Percentiles rank a stretch among this genome's conserved stretches.
These are phyloP conservation scores for Citropsis articulata DNA, from an alignment of 345 rosid genomes.

Conservation along the genomic window DNA sequence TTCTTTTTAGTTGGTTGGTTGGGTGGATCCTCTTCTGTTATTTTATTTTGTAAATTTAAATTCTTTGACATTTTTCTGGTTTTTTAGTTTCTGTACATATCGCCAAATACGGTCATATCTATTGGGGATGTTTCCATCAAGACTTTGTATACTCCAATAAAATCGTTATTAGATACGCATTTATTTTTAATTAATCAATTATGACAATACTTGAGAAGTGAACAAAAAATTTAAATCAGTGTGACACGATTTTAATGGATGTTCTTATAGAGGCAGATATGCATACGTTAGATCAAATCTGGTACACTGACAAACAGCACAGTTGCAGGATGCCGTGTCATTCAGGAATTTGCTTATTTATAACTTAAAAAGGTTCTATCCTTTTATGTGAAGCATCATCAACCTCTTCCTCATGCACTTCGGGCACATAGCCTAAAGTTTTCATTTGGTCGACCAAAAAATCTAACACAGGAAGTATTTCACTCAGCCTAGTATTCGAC, in stretches of 20 bases:
- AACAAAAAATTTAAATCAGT: too few species aligned
- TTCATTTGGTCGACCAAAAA: constrained; percentile 53
- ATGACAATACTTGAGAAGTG: too few species aligned
- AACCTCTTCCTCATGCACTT: constrained; percentile 19
- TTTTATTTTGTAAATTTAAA: neutral
- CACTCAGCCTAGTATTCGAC: constrained; percentile 34
- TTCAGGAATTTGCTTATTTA: neutral
- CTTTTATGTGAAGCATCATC: neutral
- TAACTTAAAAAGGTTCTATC: neutral
- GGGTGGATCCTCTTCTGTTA: neutral
- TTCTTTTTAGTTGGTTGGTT: neutral
- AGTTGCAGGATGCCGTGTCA: neutral
- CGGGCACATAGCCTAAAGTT: constrained; percentile 25
- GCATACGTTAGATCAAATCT: too few species aligned
- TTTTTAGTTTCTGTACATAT: too few species aligned
- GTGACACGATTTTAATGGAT: too few species aligned
- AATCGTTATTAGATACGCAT: too few species aligned
- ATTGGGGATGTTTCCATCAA: too few species aligned
- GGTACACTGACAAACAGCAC: neutral
- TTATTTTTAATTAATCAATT: too few species aligned
- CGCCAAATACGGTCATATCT: too few species aligned
- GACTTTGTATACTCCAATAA: too few species aligned
- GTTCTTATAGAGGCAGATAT: neutral
- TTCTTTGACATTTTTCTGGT: too few species aligned
- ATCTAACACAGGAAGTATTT: constrained; percentile 44